These are phyloP conservation scores for Kurtzmaniella quercitrusa DNA, from an alignment of 1,139 yeast genomes.

Conservation along the genomic window DNA sequence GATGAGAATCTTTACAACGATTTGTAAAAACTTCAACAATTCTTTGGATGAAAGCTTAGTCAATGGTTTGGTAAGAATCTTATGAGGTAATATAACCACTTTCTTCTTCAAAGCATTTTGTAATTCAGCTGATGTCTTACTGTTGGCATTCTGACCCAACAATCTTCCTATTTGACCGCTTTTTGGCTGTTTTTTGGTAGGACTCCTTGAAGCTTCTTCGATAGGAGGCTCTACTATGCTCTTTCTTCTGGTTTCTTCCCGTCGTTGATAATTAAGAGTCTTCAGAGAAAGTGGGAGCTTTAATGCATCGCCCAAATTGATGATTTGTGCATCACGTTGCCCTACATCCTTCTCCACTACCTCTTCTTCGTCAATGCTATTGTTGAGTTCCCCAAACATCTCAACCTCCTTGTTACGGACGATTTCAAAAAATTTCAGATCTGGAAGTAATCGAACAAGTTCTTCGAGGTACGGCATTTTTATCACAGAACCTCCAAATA, in stretches of 20 bases:
- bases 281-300: conserved; percentile 40
- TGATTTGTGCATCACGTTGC: conserved; percentile 21
- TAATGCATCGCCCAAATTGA: conserved; percentile 33
- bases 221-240: not conserved
- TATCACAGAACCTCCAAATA: conserved; percentile 18
- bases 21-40: conserved; percentile 32
- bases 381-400: conserved; percentile 18
- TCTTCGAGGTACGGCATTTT: conserved; percentile 34
- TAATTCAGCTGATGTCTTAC: conserved; percentile 2
- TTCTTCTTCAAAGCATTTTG: conserved; percentile 14
- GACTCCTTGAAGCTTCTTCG: not conserved
- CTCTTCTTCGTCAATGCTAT: conserved; percentile 12
- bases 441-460: conserved; percentile 28
- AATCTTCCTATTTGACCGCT: not conserved
- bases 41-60: conserved; percentile 36
- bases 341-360: conserved; percentile 6
- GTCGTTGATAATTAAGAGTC: conserved; percentile 35
- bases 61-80: conserved; percentile 40
- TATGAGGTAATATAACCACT: conserved; percentile 40
- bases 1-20: conserved; percentile 34
- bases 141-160: conserved; percentile 1
- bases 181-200: not conserved
- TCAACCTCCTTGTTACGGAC: conserved; percentile 32
- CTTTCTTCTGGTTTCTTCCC: conserved; percentile 10
- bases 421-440: conserved; percentile 29